These are phyloP conservation scores for Aegilops longissima DNA, from an alignment of 176 grass and related monocot genomes.

Conservation along the genomic window DNA sequence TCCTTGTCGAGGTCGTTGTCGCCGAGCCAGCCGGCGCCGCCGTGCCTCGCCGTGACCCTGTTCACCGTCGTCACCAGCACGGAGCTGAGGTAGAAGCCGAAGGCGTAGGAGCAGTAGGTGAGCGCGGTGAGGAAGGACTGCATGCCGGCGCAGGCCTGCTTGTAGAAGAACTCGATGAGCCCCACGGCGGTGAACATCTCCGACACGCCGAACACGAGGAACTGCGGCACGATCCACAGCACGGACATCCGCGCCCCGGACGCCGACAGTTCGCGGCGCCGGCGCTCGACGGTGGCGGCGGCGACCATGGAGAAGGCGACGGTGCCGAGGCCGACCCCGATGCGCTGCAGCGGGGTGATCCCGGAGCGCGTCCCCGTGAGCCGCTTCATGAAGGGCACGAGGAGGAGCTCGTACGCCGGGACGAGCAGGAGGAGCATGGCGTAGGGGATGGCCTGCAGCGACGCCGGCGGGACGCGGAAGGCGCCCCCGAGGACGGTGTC, in stretches of 20 bases:
- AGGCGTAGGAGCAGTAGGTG: slow-evolving; percentile 97
- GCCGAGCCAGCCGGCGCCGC: slow-evolving; percentile 57
- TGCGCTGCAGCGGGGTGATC: slow-evolving; percentile 80
- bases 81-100: slow-evolving; percentile 95
- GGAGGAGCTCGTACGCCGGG: slow-evolving; percentile 68
- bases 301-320: slow-evolving; percentile 84
- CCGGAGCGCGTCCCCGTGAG: slow-evolving; percentile 58
- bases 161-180: slow-evolving; percentile 99
- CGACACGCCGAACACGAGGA: slow-evolving; percentile 86
- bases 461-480: slow-evolving; percentile 84
- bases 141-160: slow-evolving; percentile 78
- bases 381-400: slow-evolving; percentile 62
- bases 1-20: slow-evolving; percentile 87
- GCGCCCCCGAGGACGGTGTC: slow-evolving; percentile 57
- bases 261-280: slow-evolving; percentile 44
- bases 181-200: slow-evolving; percentile 99
- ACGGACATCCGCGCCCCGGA: slow-evolving; percentile 41
- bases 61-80: slow-evolving; percentile 84
- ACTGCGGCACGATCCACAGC: slow-evolving; percentile 92
- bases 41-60: slow-evolving; percentile 64
- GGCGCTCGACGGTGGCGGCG: slow-evolving; percentile 64
- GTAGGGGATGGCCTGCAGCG: slow-evolving; percentile 90
- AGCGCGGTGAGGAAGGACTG: slow-evolving; percentile 94
- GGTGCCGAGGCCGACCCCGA: slow-evolving; percentile 77
- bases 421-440: slow-evolving; percentile 76